phyloP scores from a whole-genome alignment of 768 basidiomycete species.

The Tricholoma matsutake region DNA sequence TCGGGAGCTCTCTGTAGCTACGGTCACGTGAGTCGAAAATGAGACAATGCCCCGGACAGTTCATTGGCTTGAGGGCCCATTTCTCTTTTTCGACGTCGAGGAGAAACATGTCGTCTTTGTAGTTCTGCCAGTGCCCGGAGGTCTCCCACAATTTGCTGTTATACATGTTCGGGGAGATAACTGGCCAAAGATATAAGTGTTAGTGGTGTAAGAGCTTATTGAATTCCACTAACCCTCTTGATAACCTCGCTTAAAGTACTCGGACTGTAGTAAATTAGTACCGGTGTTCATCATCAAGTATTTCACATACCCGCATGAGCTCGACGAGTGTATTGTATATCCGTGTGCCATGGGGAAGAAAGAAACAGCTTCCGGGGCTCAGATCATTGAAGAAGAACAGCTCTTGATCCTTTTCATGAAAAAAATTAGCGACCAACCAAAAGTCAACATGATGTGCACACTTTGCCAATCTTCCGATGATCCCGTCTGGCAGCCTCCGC shows the following conservation, averaged over 20 bases:
- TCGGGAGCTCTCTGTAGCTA: conserved; percentile 91
- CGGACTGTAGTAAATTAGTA: conserved; percentile 45
- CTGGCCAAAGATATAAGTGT: conserved; percentile 33
- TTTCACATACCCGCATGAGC: conserved; percentile 73
- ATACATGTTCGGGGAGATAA: conserved; percentile 98
- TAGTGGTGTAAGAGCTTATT: neutral
- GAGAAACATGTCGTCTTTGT: conserved; percentile 96
- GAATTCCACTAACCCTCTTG: conserved; percentile 64
- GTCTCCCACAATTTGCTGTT: conserved; percentile 96
- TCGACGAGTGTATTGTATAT: conserved; percentile 95
- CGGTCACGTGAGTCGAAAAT: conserved; percentile 95
- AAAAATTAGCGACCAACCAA: neutral
- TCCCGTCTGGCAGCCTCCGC: conserved; percentile 98
- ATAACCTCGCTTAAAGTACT: conserved; percentile 95
- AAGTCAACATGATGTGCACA: conserved; percentile 20
- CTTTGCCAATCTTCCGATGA: conserved; percentile 93
- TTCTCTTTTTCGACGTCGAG: conserved; percentile 94
- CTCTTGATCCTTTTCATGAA: conserved; percentile 84
- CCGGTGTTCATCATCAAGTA: neutral
- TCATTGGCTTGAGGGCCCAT: conserved; percentile 98
- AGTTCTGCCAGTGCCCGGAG: conserved; percentile 97
- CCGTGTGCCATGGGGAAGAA: conserved; percentile 93
- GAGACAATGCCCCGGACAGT: conserved; percentile 95
- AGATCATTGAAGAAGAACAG: conserved; percentile 98
- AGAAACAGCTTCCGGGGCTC: conserved; percentile 94